Evolutionary conservation across 345 rosid species (phyloP), one percentile per base, ranked within the genome.

Genomic region (Murraya koenigii): DNA sequence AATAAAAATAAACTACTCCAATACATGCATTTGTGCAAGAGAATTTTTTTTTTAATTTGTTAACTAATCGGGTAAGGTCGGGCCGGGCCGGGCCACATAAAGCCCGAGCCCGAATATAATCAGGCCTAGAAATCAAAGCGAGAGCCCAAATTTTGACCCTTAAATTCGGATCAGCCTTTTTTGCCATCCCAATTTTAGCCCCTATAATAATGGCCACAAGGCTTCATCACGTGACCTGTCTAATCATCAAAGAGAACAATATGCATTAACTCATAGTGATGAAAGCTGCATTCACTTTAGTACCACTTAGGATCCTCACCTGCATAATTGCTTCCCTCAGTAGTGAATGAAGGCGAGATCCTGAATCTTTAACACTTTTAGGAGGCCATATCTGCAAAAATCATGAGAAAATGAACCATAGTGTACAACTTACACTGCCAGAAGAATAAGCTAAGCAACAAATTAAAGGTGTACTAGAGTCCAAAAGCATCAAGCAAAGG

Each of bases 331-430:
- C 97, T 84, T 94, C 99, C 84, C 88, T 96, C 80, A 94, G 87
- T 80, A 75, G 87, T 72, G 93, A 90, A 89, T 96, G 95, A 80
- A 94, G 90, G 80, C 84, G 83, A 70, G 99, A 94, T 75, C 97
- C 97, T 23, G 97, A 88, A 86, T 96, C 99, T 84, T 94, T 94
- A 74, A 96, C 87, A 86, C 85, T 90, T 84, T 94, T 96, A 30
- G 99, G 98, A 88, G 99, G 99, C 98, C 98, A 96, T 86, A 96
- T 90, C 99, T 96, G 90, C 80, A 84, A 36, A 69, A 82, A 41
- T n/a, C 80, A 66, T 62, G 41, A 14, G 66, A 54, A 81, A 66
- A 78, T 68, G 59, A 76, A 39, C 23, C 70, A 47, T 22, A 20
- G 49, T 9, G 26, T 6, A 63, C 33, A 70, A 52, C 13, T 17